phyloP scores from a whole-genome alignment of 768 basidiomycete genomes.

The Rhizopogon roseolus region DNA sequence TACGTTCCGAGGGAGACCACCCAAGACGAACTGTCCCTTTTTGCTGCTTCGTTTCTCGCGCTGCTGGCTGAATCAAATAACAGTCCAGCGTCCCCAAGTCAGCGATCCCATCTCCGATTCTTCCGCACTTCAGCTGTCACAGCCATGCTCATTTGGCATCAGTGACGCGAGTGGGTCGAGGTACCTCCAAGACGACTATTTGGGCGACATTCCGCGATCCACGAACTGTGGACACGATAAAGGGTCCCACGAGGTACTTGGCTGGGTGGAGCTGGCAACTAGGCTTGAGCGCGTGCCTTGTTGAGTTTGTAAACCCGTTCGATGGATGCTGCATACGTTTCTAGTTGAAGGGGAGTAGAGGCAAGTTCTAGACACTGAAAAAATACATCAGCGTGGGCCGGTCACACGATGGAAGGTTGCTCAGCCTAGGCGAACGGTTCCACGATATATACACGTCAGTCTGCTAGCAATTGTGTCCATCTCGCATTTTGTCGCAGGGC shows the following conservation, averaged over 20 bases:
- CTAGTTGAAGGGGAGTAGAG: constrained; percentile 31
- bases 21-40: constrained; percentile 40
- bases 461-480: too few species aligned
- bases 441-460: too few species aligned
- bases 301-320: constrained; percentile 51
- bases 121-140: constrained; percentile 38
- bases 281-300: constrained; percentile 47
- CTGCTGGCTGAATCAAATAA: constrained; percentile 47
- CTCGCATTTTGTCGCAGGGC: too few species aligned
- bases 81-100: constrained; percentile 56
- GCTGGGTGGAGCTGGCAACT: constrained; percentile 36
- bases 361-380: too few species aligned
- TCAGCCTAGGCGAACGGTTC: too few species aligned
- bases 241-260: constrained; percentile 30
- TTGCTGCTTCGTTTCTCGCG: constrained; percentile 11
- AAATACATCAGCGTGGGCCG: too few species aligned
- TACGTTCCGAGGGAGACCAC: constrained; percentile 41
- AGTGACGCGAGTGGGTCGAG: constrained; percentile 22
- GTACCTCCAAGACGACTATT: constrained; percentile 31
- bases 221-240: constrained; percentile 51
- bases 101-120: constrained; percentile 55
- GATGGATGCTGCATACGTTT: constrained; percentile 48
- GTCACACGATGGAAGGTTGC: too few species aligned
- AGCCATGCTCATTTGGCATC: constrained; percentile 37
- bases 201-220: constrained; percentile 55